Conservation (phyloP, 2,329 filamentous ascomycete genomes). For the Colletotrichum spaethianum region DNA sequence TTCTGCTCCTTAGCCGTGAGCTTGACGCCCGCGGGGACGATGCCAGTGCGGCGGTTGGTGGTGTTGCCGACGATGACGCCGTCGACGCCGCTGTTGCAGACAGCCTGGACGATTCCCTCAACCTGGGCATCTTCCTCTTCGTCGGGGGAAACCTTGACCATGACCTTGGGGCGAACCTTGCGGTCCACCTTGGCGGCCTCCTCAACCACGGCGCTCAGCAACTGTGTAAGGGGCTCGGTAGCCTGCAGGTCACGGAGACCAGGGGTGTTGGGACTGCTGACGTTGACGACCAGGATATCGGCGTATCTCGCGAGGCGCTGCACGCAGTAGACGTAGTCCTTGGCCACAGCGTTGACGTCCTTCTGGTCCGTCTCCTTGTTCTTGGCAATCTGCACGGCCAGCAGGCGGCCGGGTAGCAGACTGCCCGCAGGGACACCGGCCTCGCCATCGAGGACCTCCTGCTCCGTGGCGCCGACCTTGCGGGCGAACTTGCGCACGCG, state of each 20-base stretch:
- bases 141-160: slow-evolving; percentile 98
- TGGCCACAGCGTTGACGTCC: slow-evolving; percentile 85
- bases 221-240: slow-evolving; percentile 83
- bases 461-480: slow-evolving; percentile 78
- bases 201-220: slow-evolving; percentile 86
- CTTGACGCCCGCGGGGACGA: slow-evolving; percentile 76
- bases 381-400: slow-evolving; percentile 96
- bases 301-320: slow-evolving; percentile 87
- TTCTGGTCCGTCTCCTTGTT: slow-evolving; percentile 92
- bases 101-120: slow-evolving; percentile 88
- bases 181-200: slow-evolving; percentile 80
- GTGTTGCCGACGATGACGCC: slow-evolving; percentile 98
- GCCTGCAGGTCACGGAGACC: slow-evolving; percentile 91
- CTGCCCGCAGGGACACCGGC: slow-evolving; percentile 87
- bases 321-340: slow-evolving; percentile 92
- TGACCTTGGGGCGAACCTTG: slow-evolving; percentile 83
- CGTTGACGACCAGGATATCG: slow-evolving; percentile 97
- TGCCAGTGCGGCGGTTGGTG: slow-evolving; percentile 83
- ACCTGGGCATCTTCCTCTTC: slow-evolving; percentile 90
- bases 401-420: slow-evolving; percentile 79
- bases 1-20: slow-evolving; percentile 77
- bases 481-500: slow-evolving; percentile 85
- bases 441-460: slow-evolving; percentile 81
- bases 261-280: slow-evolving; percentile 96
- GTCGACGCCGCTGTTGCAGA: slow-evolving; percentile 88